Percentiles rank a stretch among this genome's conserved stretches.
These are phyloP conservation scores for Plasmodium gonderi DNA, from an alignment of 169 alveolate genomes.

Conservation along the genomic window DNA sequence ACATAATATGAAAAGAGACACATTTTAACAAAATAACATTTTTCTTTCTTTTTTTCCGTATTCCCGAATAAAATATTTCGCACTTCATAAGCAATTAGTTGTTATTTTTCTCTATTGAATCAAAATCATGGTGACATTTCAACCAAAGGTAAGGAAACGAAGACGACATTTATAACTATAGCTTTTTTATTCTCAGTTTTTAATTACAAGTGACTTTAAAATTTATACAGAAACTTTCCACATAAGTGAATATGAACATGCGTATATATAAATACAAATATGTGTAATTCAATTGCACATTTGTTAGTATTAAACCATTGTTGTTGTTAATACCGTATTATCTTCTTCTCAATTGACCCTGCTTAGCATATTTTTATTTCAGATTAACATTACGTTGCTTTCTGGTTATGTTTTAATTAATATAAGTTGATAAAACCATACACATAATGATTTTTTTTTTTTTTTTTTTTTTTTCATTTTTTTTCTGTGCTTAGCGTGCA, in stretches of 20 bases:
- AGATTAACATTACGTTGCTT: background rate
- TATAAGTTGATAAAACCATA: background rate
- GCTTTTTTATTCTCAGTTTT: background rate
- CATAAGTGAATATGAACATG: background rate
- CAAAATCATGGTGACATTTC: background rate
- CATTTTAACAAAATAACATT: background rate
- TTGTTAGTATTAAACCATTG: background rate
- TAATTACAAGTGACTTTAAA: too few species aligned
- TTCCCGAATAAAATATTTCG: too few species aligned
- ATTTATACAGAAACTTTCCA: too few species aligned
- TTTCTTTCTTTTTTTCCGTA: too few species aligned
- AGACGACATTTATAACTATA: background rate
- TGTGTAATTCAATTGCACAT: background rate
- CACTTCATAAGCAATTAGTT: too few species aligned
- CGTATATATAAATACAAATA: background rate
- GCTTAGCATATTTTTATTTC: too few species aligned
- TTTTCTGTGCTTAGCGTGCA: background rate
- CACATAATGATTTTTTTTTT: background rate
- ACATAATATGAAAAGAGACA: background rate
- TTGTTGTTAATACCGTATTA: background rate
- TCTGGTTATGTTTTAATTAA: background rate
- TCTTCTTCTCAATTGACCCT: background rate
- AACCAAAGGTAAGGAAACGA: background rate
- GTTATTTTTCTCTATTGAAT: background rate
- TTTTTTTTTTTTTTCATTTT: background rate